Base-by-base conservation (phyloP, 2,329 filamentous ascomycete genomes). In the Paraphaeosphaeria minitans region DNA sequence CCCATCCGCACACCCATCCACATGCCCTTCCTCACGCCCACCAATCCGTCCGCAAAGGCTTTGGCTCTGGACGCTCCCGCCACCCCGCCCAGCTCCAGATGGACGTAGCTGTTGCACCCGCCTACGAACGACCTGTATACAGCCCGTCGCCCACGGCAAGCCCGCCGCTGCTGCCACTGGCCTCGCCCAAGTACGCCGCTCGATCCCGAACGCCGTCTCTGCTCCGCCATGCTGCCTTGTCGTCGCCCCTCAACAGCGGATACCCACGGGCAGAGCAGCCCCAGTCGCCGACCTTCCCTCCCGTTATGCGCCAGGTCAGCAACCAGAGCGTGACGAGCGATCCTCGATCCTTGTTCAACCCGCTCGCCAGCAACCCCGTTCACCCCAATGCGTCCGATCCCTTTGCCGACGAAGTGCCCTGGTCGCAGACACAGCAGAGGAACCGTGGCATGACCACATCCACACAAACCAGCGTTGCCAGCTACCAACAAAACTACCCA, bases 151-250 rank as follows among this genome's bases (percentile, higher is more conserved):
- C 68, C 13, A 66, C 66, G 14, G 66, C 70, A 24, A 76, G 72
- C 59, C 71, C 73, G 31, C 66, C 72, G 24, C 66, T 74, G 19
- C 67, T 63, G n/a, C 66, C 67, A 4, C 58, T 73, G n/a, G 77
- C 78, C 29, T 77, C 77, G 51, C 79, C 79, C 39, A 77, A 81
- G 56, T 73, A 78, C 22, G 69, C 74, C 24, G 68, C 77, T 13
- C 75, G 79, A 24, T 77, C 78, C 60, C 73, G 76, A 33, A 77
- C 79, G 1, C 74, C 80, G 19, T 75, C 77, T 13, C 74, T 77
- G 31, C 73, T 80, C 55, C 74, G 76, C 53, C 71, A 74, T 64
- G 65, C 72, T 42, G 67, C 68, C 6, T 60, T 70, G 4, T 66
- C 71, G 29, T 70, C 72, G 41, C 66, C 73, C n/a, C 65, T 69